These are phyloP conservation scores for Neocallimastix lanati DNA, from an alignment of 192 early-diverging fungal species.

Conservation along the genomic window DNA sequence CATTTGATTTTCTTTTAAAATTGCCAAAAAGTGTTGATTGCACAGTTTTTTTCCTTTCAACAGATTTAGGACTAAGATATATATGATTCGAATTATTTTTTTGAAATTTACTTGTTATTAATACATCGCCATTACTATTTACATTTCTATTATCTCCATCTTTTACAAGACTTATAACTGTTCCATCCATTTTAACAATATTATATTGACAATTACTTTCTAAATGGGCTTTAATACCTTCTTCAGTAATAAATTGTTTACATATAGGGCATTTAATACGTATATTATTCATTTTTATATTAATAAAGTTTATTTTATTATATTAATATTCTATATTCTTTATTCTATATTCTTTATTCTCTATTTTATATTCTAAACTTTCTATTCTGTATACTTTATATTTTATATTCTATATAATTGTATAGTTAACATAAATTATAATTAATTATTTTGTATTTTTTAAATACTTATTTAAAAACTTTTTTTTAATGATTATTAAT, in stretches of 20 bases:
- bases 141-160: background rate
- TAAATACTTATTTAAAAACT: no score
- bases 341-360: no score
- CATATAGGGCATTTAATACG: background rate
- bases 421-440: no score
- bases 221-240: background rate
- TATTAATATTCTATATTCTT: no score
- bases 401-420: no score
- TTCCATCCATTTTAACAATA: background rate
- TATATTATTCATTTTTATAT: no score
- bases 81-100: background rate
- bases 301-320: no score
- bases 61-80: background rate
- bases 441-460: no score
- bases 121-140: background rate
- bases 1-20: background rate
- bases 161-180: background rate
- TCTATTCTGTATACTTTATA: no score
- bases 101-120: background rate
- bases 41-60: background rate
- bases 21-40: background rate
- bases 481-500: no score
- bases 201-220: background rate
- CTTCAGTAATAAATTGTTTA: background rate
- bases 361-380: no score